Base-by-base conservation (phyloP, 192 early-diverging fungal species). In the Haplosporangium gracile region DNA sequence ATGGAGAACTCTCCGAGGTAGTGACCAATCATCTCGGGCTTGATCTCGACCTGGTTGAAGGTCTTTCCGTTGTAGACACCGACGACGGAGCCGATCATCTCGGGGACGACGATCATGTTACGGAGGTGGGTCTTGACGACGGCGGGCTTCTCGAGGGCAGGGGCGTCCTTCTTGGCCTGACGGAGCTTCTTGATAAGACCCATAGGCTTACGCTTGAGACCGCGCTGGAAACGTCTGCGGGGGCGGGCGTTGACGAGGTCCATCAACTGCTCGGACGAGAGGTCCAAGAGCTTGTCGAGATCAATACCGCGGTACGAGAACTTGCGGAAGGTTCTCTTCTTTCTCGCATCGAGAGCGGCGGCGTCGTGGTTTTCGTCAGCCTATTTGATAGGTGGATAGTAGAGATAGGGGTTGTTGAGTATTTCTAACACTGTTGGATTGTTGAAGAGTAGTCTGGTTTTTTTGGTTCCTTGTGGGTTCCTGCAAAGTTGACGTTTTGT, bases 101-200 rank as follows among this genome's bases (percentile, higher is more conserved):
- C 98, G 83, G 98, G 98, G 75, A 99, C 97, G 82, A 99, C 97
- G 88, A 99, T 97, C 98, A 99, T 99, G 95, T 98, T 95, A 90
- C 98, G 96, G 82, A 99, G 94, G 92, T 99, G 98, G 88, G 98
- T 99, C 95, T 99, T 99, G 93, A 99, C 98, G 65, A 91, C 90
- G 68, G 92, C 96, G 82, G 98, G 97, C 96, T 99, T 99, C 93
- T 99, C 98, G 90, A 91, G 89, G 78, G 92, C 88, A 63, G 91
- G 90, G 53, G 96, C 95, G 72, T 96, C 93, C 96, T 98, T 96
- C 96, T 98, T 98, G 87, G 98, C 97, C 89, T 96, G 93, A 85
- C 98, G 97, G 88, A 99, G 96, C 96, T 99, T 99, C 96, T 99
- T 99, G 95, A 99, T 99, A 72, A 99, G 90, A 73, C 96, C 96